Base-by-base conservation (phyloP, 1,284 basidiomycete genomes). In the Trichosporon sp. region DNA sequence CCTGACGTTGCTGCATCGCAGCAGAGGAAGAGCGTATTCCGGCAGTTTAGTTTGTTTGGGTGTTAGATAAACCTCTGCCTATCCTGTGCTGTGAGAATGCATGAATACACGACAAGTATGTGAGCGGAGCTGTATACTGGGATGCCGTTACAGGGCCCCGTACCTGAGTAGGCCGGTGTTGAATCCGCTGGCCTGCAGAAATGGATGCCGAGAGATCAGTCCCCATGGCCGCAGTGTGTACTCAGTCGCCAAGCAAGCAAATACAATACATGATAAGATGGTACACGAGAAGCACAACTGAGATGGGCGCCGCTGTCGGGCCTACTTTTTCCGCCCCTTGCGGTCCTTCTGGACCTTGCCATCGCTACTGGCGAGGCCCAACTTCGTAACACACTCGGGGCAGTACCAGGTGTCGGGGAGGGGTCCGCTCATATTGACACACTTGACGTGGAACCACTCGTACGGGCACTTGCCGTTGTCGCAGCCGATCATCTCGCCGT, bases 401-500 rank as follows among this genome's bases (percentile, higher is more conserved):
- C 93, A 96, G 79, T 87, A 92, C 93, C 93, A 96, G 4, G 85
- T 86, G 1, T 91, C 92, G 4, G 89, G 80, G 11, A 92, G 91
- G 6, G 88, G 86, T 2, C 86, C 86, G 3, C 85, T 85, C 67
- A 95, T 86, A 1, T 90, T 89, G 65, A 93, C 88, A 78, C 93
- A 96, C 18, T 85, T 85, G 66, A 95, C 85, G 81, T 96, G 93
- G 86, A 94, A 96, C 93, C 95, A 97, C 89, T 97, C 94, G 71
- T 88, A 87, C 76, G 90, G 89, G 83, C 95, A 98, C 64, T 87
- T 86, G 21, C 86, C 84, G 75, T 90, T 92, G 81, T 98, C 95
- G 81, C 95, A 98, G 3, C 89, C 95, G 76, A 97, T 92, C 95
- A 97, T 97, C 82, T 95, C 91, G 42, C 95, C 95, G 77, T 91